These are phyloP conservation scores for Fraxinus velutina DNA, from an alignment of 305 asterid species.

Conservation along the genomic window DNA sequence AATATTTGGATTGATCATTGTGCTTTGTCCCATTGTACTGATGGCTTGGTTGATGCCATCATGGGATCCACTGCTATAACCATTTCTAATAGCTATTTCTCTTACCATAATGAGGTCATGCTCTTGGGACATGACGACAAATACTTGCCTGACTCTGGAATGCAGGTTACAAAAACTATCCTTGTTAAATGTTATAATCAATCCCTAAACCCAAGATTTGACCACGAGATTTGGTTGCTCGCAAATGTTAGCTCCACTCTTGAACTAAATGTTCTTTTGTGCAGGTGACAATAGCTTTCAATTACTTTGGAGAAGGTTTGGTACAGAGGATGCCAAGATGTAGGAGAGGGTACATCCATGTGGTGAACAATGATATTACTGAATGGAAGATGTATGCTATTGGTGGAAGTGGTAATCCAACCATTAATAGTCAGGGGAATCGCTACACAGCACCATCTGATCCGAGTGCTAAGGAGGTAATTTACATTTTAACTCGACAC, in stretches of 20 bases:
- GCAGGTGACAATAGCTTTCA: conserved; percentile 61
- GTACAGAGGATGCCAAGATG: conserved; percentile 77
- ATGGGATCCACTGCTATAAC: conserved; percentile 72
- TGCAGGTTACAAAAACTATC: conserved; percentile 42
- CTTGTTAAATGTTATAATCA: not conserved
- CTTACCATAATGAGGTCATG: conserved; percentile 65
- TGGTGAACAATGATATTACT: conserved; percentile 60
- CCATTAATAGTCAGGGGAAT: conserved; percentile 64
- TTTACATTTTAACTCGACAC: not conserved
- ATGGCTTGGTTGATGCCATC: conserved; percentile 59
- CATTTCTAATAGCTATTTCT: conserved; percentile 55
- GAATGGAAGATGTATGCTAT: conserved; percentile 71
- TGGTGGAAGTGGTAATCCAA: conserved; percentile 63
- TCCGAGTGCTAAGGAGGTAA: conserved; percentile 64
- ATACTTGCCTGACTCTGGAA: conserved; percentile 51
- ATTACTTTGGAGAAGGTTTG: conserved; percentile 55
- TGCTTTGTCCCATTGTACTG: conserved; percentile 58
- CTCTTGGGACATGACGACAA: conserved; percentile 58
- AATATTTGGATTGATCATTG: conserved; percentile 70
- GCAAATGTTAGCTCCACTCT: not conserved
- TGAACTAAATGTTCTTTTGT: not conserved
- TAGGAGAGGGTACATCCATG: conserved; percentile 62
- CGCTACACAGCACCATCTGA: conserved; percentile 53
- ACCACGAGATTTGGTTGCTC: not conserved
- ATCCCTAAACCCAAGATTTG: not conserved